These are phyloP conservation scores for Hymenoscyphus fructigenus DNA, from an alignment of 2,329 filamentous ascomycete species.

Conservation along the genomic window DNA sequence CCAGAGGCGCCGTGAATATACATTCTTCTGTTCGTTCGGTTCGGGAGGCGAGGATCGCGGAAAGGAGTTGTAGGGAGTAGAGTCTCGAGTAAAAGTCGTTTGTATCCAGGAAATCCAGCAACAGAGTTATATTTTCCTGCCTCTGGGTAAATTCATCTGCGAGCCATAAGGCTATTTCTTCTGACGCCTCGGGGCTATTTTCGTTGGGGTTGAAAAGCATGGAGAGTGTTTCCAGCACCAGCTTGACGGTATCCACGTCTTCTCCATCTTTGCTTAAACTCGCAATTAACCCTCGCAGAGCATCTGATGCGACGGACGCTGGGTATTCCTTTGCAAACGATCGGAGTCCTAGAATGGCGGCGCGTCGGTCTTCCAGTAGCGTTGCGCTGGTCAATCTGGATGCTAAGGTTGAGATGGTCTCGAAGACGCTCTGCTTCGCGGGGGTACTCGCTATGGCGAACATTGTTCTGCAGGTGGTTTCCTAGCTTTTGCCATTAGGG, in stretches of 20 bases:
- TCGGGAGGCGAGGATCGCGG: constrained; percentile 79
- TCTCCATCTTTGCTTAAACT: constrained; percentile 84
- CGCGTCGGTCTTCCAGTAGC: constrained; percentile 88
- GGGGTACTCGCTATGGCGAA: constrained; percentile 71
- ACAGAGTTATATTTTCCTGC: constrained; percentile 91
- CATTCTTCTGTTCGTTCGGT: constrained; percentile 94
- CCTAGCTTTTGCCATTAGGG: constrained; percentile 22
- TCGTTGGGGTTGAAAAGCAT: constrained; percentile 80
- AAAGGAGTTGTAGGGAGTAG: constrained; percentile 86
- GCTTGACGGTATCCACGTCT: constrained; percentile 94
- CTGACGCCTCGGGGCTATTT: constrained; percentile 84
- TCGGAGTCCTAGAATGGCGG: constrained; percentile 86
- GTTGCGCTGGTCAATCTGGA: constrained; percentile 85
- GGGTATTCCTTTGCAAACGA: constrained; percentile 97
- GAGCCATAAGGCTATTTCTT: constrained; percentile 93
- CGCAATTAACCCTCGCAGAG: constrained; percentile 83
- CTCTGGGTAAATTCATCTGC: constrained; percentile 97
- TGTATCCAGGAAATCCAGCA: constrained; percentile 85
- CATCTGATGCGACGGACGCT: constrained; percentile 90
- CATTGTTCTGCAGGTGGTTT: constrained; percentile 43
- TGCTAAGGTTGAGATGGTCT: constrained; percentile 89
- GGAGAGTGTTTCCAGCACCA: constrained; percentile 89
- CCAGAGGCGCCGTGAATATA: constrained; percentile 83
- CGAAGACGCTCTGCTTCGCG: constrained; percentile 91
- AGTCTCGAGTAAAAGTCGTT: constrained; percentile 87